phyloP scores from a whole-genome alignment of 2,329 filamentous ascomycete genomes.

The Neonectria punicea region DNA sequence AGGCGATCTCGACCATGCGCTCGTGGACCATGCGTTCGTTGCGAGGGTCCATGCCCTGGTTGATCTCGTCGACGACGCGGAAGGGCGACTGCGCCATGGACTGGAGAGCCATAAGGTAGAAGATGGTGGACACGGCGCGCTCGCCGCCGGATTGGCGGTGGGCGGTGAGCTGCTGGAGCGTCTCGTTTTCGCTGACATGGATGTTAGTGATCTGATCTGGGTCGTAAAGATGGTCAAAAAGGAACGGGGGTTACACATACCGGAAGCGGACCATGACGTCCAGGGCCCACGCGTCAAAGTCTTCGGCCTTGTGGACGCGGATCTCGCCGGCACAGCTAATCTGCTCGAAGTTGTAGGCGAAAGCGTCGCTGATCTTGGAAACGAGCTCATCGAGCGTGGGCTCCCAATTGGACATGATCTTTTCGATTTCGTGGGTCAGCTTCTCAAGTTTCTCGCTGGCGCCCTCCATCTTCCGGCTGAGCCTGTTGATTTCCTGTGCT shows the following conservation, averaged over 20 bases:
- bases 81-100: slow-evolving; percentile 94
- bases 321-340: slow-evolving; percentile 96
- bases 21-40: slow-evolving; percentile 99
- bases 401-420: slow-evolving; percentile 81
- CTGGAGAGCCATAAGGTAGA: slow-evolving; percentile 98
- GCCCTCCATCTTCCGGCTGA: slow-evolving; percentile 67
- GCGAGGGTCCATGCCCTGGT: slow-evolving; percentile 98
- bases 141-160: slow-evolving; percentile 97
- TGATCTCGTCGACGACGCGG: slow-evolving; percentile 99
- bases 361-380: slow-evolving; percentile 85
- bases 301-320: slow-evolving; percentile 85
- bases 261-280: slow-evolving; percentile 96
- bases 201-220: slow-evolving; percentile 20
- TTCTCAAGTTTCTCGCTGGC: slow-evolving; percentile 65
- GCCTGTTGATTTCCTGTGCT: slow-evolving; percentile 73
- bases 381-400: slow-evolving; percentile 83
- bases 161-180: slow-evolving; percentile 84
- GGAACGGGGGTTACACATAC: slow-evolving; percentile 57
- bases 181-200: slow-evolving; percentile 75
- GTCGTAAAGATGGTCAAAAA: background rate
- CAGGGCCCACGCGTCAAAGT: slow-evolving; percentile 94
- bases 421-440: slow-evolving; percentile 67
- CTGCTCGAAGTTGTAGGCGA: slow-evolving; percentile 91
- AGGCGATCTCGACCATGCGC: slow-evolving; percentile 98
- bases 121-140: slow-evolving; percentile 95